Evolutionary conservation across 202 grass and related monocot species (phyloP), one percentile per base, ranked within the genome.

Genomic region (Thinopyrum obtusiflorum): DNA sequence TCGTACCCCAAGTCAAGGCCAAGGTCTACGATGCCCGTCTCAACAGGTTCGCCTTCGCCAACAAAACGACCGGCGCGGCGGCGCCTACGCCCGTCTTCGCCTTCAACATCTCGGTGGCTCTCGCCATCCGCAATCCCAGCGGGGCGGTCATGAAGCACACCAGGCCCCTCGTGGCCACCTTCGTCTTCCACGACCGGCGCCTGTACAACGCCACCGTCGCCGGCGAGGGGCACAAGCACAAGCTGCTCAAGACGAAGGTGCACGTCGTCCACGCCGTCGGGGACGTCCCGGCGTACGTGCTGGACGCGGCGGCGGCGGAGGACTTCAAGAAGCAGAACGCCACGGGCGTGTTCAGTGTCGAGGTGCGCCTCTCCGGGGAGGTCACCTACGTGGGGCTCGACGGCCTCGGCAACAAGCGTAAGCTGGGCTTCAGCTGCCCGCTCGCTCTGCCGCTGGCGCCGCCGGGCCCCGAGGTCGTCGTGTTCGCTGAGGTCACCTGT

Each of bases 251-350:
- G 69, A 63, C 23, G 0, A 27, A 64, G 33, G 10, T 46, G 69
- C 18, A 24, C 17, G 7, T 9, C 18, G 1, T 74, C 17, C 1
- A 15, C 0, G 15, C 69, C 25, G 3, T 1, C 11, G 81, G 81
- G 17, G 18, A 64, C 10, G 18, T 83, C 17, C 37, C 36, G 2
- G 2, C 68, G 0, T 18, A 64, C 6, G 23, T 31, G 9, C 69
- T 83, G 2, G 81, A 61, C 69, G 17, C 11, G 13, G 47, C 35
- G 15, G 81, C 37, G 4, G 57, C 6, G 17, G 81, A 49, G 17
- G 81, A 83, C 6, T 83, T 74, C 57, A 63, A 4, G 57, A 74
- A 64, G 68, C 81, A 83, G 55, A 65, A 83, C 14, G 69, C 55
- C 0, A 75, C 81, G 23, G 57, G 81, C 1, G 17, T 64, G 53